These are phyloP conservation scores for Fragilaria crotonensis DNA, from an alignment of 108 stramenopile genomes.

Conservation along the genomic window DNA sequence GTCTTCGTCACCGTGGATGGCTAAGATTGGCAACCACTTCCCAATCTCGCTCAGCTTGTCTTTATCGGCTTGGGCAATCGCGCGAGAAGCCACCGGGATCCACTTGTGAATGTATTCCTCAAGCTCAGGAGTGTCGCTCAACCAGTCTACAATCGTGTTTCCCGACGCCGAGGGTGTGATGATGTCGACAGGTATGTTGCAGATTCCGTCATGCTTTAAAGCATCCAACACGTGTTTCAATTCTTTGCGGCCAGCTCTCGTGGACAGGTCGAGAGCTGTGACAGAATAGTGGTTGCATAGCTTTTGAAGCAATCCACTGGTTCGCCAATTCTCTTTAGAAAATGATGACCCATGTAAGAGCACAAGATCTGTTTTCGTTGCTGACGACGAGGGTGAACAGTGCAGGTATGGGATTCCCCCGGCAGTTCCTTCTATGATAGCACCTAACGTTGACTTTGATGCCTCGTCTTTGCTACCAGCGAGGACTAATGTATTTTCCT, in stretches of 20 bases:
- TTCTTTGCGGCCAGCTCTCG: slow-evolving; percentile 22
- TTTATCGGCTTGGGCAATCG: slow-evolving; percentile 25
- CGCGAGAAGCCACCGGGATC: slow-evolving; percentile 63
- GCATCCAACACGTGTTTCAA: slow-evolving; percentile 27
- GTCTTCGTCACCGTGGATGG: slow-evolving; percentile 64
- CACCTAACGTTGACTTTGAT: no score
- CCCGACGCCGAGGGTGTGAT: slow-evolving; percentile 78
- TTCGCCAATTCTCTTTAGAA: slow-evolving; percentile 76
- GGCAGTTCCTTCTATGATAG: background rate
- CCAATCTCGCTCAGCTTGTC: background rate
- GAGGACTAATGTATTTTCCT: no score
- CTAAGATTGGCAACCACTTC: slow-evolving; percentile 27
- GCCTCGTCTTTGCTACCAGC: no score
- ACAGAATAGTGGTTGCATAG: slow-evolving; percentile 28
- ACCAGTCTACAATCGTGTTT: slow-evolving; percentile 39
- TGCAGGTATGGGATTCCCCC: background rate
- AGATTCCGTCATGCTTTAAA: slow-evolving; percentile 15
- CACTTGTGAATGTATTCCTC: slow-evolving; percentile 32
- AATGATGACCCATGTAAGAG: slow-evolving; percentile 68
- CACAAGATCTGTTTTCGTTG: slow-evolving; percentile 28
- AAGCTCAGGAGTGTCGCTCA: slow-evolving; percentile 14
- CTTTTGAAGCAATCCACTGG: slow-evolving; percentile 40
- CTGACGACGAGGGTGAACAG: background rate
- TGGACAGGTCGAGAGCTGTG: slow-evolving; percentile 8
- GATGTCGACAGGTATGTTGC: slow-evolving; percentile 28